Evolutionary conservation across 805 yeast species (phyloP).

Genomic region (Yarrowia yakushimensis): DNA sequence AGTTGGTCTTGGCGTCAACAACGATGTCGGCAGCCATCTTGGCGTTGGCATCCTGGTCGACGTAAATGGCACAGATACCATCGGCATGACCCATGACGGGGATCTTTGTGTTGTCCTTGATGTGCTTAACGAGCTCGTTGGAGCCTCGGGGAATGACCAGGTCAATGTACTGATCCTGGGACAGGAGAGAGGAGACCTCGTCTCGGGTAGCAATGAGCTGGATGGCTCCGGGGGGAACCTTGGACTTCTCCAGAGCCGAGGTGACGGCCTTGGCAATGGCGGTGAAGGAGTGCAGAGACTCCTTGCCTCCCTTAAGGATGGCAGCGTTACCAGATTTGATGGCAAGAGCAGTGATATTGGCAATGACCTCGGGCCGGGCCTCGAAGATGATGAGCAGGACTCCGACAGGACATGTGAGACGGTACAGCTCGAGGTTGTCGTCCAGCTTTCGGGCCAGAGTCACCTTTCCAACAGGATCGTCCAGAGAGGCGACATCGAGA

Average conservation of each 20-base stretch:
- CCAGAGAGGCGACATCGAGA: slow-evolving; percentile 80
- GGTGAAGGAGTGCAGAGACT: slow-evolving; percentile 77
- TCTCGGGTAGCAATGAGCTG: slow-evolving; percentile 87
- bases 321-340: slow-evolving; percentile 97
- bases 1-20: slow-evolving; percentile 88
- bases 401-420: slow-evolving; percentile 93
- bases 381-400: slow-evolving; percentile 90
- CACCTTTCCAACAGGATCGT: slow-evolving; percentile 89
- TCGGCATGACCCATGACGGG: slow-evolving; percentile 99
- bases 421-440: slow-evolving; percentile 76
- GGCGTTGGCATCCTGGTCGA: slow-evolving; percentile 74
- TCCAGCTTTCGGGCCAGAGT: slow-evolving; percentile 82
- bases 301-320: slow-evolving; percentile 96
- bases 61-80: slow-evolving; percentile 87
- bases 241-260: slow-evolving; percentile 55
- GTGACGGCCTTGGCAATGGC: slow-evolving; percentile 73
- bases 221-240: slow-evolving; percentile 75
- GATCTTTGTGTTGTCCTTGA: slow-evolving; percentile 83
- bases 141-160: slow-evolving; percentile 98
- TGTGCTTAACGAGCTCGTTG: slow-evolving; percentile 80
- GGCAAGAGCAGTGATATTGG: slow-evolving; percentile 92
- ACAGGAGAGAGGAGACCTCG: slow-evolving; percentile 78
- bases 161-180: slow-evolving; percentile 86
- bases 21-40: slow-evolving; percentile 71
- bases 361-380: slow-evolving; percentile 97